Conservation (phyloP, 768 basidiomycete genomes). For the Infundibulicybe gibba region DNA sequence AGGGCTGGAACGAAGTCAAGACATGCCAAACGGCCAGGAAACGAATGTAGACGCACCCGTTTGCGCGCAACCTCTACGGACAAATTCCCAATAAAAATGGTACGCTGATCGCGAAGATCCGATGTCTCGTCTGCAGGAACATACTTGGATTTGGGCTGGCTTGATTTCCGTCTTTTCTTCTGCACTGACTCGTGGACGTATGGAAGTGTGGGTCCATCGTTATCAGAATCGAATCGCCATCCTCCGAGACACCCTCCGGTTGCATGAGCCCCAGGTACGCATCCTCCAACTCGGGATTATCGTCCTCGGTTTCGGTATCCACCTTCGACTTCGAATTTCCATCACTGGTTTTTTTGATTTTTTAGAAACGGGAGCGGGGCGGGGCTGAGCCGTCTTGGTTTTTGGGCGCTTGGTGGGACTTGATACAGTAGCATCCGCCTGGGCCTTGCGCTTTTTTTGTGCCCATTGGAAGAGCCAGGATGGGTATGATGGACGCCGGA, state of each 20-base stretch:
- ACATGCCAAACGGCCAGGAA: not conserved
- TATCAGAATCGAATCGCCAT: slow-evolving; percentile 10
- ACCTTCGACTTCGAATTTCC: slow-evolving; percentile 13
- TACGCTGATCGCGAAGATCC: slow-evolving; percentile 72
- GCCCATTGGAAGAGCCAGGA: slow-evolving; percentile 19
- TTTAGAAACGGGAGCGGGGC: not conserved
- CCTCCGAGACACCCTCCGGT: slow-evolving; percentile 1
- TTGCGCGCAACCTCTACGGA: slow-evolving; percentile 71
- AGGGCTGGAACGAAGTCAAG: slow-evolving; percentile 41
- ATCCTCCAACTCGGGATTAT: slow-evolving; percentile 31
- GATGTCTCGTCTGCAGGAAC: slow-evolving; percentile 69
- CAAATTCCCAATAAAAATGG: slow-evolving; percentile 91
- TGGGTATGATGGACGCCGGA: slow-evolving; percentile 9
- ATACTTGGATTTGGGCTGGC: slow-evolving; percentile 36
- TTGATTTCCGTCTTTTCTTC: slow-evolving; percentile 27
- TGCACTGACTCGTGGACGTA: slow-evolving; percentile 63
- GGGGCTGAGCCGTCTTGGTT: slow-evolving; percentile 3
- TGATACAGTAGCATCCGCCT: slow-evolving; percentile 16
- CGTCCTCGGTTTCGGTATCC: slow-evolving; percentile 25
- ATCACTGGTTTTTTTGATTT: slow-evolving; percentile 11
- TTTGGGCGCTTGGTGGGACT: slow-evolving; percentile 15
- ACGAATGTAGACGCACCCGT: slow-evolving; percentile 46
- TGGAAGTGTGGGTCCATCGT: slow-evolving; percentile 14
- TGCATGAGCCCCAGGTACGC: slow-evolving; percentile 14
- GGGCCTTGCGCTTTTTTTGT: slow-evolving; percentile 30